phyloP scores from a whole-genome alignment of 495 filamentous ascomycete genomes.

The Aspergillus bertholletiae region DNA sequence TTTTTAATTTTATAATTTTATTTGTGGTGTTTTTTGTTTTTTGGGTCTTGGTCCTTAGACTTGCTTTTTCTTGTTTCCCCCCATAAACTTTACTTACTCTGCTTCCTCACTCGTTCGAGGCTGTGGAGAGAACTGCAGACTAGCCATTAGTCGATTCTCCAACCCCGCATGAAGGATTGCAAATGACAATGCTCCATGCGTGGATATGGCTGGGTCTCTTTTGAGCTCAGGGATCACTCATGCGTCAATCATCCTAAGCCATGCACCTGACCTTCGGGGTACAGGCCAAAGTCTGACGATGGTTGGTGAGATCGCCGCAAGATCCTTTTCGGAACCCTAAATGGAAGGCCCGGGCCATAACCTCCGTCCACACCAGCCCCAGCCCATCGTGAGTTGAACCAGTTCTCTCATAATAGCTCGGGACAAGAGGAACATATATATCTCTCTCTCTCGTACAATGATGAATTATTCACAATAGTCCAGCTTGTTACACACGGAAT shows the following conservation, averaged over 20 bases:
- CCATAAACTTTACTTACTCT: background rate
- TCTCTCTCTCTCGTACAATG: background rate
- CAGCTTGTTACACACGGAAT: background rate
- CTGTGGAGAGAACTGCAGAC: slow-evolving; percentile 14
- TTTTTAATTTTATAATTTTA: background rate
- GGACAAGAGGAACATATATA: too few relatives aligned
- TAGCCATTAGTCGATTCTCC: slow-evolving; percentile 7
- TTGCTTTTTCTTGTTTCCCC: background rate
- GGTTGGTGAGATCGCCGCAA: background rate
- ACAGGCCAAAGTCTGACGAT: background rate
- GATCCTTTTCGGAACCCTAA: background rate
- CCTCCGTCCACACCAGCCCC: background rate
- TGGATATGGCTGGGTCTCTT: background rate
- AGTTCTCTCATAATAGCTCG: background rate
- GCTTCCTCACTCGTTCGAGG: slow-evolving; percentile 7
- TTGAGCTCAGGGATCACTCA: background rate
- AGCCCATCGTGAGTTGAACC: background rate
- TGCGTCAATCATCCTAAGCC: background rate
- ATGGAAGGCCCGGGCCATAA: too few relatives aligned
- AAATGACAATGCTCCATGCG: background rate
- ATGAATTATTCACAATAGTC: background rate
- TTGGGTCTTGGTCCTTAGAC: too few relatives aligned
- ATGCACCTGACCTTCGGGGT: background rate
- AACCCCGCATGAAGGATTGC: slow-evolving; percentile 15
- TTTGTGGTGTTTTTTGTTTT: background rate